Evolutionary conservation across 2,329 filamentous ascomycete genomes (phyloP).

Genomic region (Cercospora berteroae): DNA sequence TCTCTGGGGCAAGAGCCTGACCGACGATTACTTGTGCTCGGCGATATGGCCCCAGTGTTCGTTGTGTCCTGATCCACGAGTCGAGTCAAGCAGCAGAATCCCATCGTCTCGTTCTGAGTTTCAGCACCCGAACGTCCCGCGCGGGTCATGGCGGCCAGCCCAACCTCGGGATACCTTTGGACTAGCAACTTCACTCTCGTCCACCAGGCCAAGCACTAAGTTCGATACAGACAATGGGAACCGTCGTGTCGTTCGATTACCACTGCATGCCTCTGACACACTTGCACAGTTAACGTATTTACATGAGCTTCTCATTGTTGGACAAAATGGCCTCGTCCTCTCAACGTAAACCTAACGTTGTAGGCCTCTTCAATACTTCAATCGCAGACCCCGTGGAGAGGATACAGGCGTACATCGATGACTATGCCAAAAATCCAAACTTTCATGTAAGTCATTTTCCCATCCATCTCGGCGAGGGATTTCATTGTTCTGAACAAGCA

Average conservation of each 20-base stretch:
- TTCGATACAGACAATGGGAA: not conserved
- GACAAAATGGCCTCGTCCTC: not conserved
- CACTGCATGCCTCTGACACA: not conserved
- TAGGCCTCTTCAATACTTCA: slow-evolving; percentile 11
- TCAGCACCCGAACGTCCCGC: not conserved
- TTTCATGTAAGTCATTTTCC: not conserved
- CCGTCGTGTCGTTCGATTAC: not conserved
- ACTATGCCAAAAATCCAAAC: slow-evolving; percentile 8
- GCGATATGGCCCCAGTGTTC: not conserved
- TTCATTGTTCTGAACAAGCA: not conserved
- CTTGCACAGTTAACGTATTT: not conserved
- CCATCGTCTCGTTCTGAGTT: not conserved
- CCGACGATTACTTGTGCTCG: not conserved
- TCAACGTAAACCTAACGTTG: not conserved
- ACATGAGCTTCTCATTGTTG: not conserved
- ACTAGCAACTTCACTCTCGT: slow-evolving; percentile 31
- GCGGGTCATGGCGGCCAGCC: not conserved
- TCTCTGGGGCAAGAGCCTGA: not conserved
- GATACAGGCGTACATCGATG: slow-evolving; percentile 16
- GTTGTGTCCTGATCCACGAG: not conserved
- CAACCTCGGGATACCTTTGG: slow-evolving; percentile 11
- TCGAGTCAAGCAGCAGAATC: not conserved
- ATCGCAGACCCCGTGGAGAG: slow-evolving; percentile 15
- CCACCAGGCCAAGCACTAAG: not conserved
- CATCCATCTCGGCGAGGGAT: too few relatives aligned